Evolutionary conservation across 768 basidiomycete genomes (phyloP), one percentile per base, ranked within the genome.

Genomic region (Termitomyces sp.): DNA sequence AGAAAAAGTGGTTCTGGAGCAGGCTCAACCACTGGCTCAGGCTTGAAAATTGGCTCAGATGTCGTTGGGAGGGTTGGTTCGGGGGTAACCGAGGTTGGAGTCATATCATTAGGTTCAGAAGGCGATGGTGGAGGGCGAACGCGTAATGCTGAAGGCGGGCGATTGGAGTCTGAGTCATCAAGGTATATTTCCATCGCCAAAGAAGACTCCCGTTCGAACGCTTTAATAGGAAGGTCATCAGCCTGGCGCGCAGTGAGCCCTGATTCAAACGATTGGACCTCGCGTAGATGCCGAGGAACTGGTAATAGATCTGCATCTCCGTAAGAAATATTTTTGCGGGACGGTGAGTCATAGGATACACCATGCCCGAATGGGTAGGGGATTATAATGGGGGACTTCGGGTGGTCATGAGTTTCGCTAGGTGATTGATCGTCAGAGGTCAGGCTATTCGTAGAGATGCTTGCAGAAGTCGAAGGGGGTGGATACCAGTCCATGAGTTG

Each of bases 201-300:
- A 23, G 59, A 50, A 2, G 66, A 60, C 14, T 59, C 54, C 40
- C 35, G 56, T 45, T 55, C 53, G n/a, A 46, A 17, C 16, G 43
- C 57, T 43, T 60, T 58, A 17, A 27, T 23, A n/a, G 55, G 57
- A 27, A 44, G 44, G 38, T 78, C 78, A 35, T 54, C 53, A 31
- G 65, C 67, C 47, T 88, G 87, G 23, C 84, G 81, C 0, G 89
- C 90, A 0, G 92, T 94, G 37, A 89, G 68, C 1, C 85, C 85
- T 4, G 90, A 92, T 62, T 94, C 92, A 65, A 93, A 94, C 0
- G 89, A 90, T 62, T 92, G 90, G 86, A 92, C 89, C 67, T 87
- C 87, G 23, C 90, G 86, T n/a, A 94, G 68, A 42, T 77, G 75
- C 4, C 81, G 83, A 1, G 83, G 78, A 2, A 80, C 63, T 17